Conservation (phyloP, 352 stramenopile species). For the Pythium aquatile region DNA sequence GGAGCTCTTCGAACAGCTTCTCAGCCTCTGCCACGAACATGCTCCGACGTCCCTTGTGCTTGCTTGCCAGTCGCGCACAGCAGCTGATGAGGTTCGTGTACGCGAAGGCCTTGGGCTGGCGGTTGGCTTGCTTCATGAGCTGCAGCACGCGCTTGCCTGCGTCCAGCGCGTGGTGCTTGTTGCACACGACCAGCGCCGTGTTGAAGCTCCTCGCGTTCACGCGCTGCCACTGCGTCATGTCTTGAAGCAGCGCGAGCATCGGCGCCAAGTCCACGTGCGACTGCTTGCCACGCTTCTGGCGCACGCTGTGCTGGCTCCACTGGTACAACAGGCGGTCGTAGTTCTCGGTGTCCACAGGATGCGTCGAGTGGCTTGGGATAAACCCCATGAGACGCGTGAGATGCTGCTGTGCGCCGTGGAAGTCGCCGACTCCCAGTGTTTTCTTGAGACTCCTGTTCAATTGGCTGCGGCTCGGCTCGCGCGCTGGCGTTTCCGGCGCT, state of each 20-base stretch:
- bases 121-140: conserved; percentile 39
- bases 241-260: conserved; percentile 49
- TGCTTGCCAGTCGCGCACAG: conserved; percentile 36
- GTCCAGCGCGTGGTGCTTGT: conserved; percentile 39
- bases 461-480: not conserved
- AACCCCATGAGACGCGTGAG: conserved; percentile 13
- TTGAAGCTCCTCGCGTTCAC: conserved; percentile 59
- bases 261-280: conserved; percentile 33
- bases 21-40: conserved; percentile 37
- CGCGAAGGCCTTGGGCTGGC: conserved; percentile 36
- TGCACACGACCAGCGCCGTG: conserved; percentile 68
- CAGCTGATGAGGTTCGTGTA: conserved; percentile 71
- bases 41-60: conserved; percentile 26
- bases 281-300: conserved; percentile 14
- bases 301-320: conserved; percentile 25
- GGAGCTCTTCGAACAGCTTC: conserved; percentile 46
- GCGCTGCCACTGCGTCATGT: conserved; percentile 41
- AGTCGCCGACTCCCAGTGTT: conserved; percentile 18
- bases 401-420: conserved; percentile 11
- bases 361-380: not conserved
- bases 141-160: conserved; percentile 38
- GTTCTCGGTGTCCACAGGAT: conserved; percentile 29
- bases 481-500: not conserved
- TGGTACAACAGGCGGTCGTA: conserved; percentile 64
- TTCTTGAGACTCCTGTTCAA: conserved; percentile 11